A percentile compares a stretch with the other conserved stretches of the same genome.
phyloP scores from a whole-genome alignment of 768 basidiomycete genomes.

The Termitomyces titanicus region DNA sequence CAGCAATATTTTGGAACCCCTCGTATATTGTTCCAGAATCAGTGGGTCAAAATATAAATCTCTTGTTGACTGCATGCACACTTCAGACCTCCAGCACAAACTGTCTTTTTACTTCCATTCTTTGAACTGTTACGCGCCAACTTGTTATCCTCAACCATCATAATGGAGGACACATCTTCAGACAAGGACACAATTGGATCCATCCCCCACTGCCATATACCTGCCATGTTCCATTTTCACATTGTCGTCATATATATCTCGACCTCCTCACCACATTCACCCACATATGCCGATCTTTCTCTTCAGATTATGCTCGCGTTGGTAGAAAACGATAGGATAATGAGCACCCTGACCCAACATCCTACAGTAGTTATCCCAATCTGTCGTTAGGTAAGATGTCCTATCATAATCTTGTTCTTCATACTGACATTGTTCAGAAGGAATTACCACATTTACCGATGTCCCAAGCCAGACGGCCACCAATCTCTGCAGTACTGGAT shows the following conservation, averaged over 20 bases:
- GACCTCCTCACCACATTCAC: conserved; percentile 49
- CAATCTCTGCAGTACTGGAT: conserved; percentile 59
- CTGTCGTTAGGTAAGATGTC: conserved; percentile 55
- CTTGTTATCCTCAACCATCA: conserved; percentile 41
- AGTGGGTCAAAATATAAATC: conserved; percentile 31
- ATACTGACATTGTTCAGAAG: conserved; percentile 24
- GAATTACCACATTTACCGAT: conserved; percentile 49
- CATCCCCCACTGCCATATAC: conserved; percentile 39
- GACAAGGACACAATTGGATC: conserved; percentile 17
- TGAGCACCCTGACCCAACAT: conserved; percentile 43
- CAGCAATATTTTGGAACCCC: conserved; percentile 45
- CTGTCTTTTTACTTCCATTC: conserved; percentile 53
- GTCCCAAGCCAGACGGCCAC: conserved; percentile 35
- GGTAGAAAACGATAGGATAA: conserved; percentile 44
- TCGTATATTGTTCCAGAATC: conserved; percentile 53
- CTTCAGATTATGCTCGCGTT: conserved; percentile 50
- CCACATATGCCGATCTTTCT: conserved; percentile 58
- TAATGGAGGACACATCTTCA: conserved; percentile 33
- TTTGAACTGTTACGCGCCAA: conserved; percentile 60
- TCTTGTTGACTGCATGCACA: background rate
- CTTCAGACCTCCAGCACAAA: conserved; percentile 59
- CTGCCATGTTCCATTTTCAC: conserved; percentile 48
- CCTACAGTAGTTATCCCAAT: conserved; percentile 41
- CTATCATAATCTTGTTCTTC: background rate
- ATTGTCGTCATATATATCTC: conserved; percentile 62